Evolutionary conservation across 441 rosid genomes (phyloP), one percentile per base, ranked within the genome.

Genomic region (Biscutella laevigata): DNA sequence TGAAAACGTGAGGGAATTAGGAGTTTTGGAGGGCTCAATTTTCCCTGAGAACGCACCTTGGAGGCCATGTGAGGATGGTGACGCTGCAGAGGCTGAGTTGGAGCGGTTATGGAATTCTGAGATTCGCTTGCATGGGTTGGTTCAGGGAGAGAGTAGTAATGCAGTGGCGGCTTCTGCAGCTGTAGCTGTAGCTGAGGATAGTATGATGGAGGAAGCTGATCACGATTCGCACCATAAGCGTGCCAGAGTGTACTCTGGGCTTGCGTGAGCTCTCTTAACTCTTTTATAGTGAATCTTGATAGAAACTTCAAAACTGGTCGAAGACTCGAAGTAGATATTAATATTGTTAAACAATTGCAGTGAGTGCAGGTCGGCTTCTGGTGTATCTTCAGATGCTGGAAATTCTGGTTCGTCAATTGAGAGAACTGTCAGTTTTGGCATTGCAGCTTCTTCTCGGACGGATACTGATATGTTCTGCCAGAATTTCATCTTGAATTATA

Each of bases 191-290:
- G 69, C 29, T 35, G 61, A 48, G 52, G 71, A 35, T 53, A 17
- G 67, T 37, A 61, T 62, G 4, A 65, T 37, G 44, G 77, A 66
- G 60, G 77, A 58, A 49, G 64, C 67, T 22, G 74, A 72, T 67
- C 64, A 78, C 14, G 96, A 85, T 70, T 70, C 59, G 19, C 79
- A 81, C 16, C 78, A 83, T 71, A 91, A 91, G 64, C 84, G 98
- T 48, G 95, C 92, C 11, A 91, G 66, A 79, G 83, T 91, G 40
- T 64, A 75, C 57, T 43, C 77, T 30, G 71, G 48, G 46, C 57
- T 67, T 51, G 52, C 56, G 96, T 91, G 68, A 91, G 96, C 67
- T 32, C 44, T 15, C 50, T 63, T n/a, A 12, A 13, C 38, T 36
- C 22, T 12, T 30, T 57, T 3, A 8, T 25, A 14, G 32, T 40